A percentile compares a stretch with the other conserved stretches of the same genome.
phyloP scores from a whole-genome alignment of 352 stramenopile genomes.

The Globisporangium alternatum region DNA sequence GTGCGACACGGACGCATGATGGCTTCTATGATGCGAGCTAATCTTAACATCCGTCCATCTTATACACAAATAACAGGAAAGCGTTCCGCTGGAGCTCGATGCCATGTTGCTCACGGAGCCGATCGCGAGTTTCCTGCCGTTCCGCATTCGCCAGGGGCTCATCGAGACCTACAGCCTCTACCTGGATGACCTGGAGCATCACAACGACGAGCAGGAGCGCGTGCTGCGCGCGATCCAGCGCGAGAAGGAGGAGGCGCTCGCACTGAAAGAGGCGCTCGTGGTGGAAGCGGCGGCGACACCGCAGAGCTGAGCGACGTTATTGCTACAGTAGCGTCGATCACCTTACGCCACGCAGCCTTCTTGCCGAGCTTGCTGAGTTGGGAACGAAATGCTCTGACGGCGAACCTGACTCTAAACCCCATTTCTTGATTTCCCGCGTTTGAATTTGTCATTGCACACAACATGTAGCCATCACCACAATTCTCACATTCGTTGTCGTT shows the following conservation, averaged over 20 bases:
- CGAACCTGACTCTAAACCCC: neutral
- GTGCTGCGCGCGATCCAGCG: constrained; percentile 76
- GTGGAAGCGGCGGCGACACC: constrained; percentile 3
- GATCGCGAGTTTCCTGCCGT: constrained; percentile 75
- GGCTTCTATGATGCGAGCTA: neutral
- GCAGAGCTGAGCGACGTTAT: constrained; percentile 2
- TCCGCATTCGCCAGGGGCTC: constrained; percentile 81
- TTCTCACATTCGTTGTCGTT: neutral
- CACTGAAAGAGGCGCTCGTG: constrained; percentile 15
- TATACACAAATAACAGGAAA: constrained; percentile 52
- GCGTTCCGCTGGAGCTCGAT: constrained; percentile 80
- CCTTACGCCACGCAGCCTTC: neutral
- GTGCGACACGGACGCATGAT: neutral
- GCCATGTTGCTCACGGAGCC: constrained; percentile 82
- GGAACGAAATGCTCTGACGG: neutral
- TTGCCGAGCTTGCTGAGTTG: neutral
- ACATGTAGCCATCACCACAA: neutral
- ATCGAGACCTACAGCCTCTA: constrained; percentile 89
- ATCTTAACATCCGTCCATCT: constrained; percentile 1
- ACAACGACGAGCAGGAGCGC: constrained; percentile 79
- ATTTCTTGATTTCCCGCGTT: neutral
- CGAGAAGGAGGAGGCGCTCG: constrained; percentile 36
- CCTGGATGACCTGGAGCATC: constrained; percentile 81
- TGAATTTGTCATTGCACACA: neutral
- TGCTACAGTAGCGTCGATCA: neutral